Conservation (phyloP, 2,329 filamentous ascomycete species). For the Colletotrichum lentis region DNA sequence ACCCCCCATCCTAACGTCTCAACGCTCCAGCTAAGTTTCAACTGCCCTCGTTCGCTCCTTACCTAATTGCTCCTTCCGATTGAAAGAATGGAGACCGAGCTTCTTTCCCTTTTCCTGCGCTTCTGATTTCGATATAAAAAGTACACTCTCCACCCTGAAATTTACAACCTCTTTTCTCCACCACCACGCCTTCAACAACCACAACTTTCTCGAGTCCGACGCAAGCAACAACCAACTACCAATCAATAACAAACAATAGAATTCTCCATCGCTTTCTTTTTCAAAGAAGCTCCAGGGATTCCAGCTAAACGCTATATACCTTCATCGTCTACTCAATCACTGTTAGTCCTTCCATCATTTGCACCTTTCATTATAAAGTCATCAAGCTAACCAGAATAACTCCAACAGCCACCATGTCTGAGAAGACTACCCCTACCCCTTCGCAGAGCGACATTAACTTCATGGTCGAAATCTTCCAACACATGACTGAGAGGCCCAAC, state of each 20-base stretch:
- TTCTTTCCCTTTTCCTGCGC: neutral
- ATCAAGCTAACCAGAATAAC: neutral
- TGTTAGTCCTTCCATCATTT: neutral
- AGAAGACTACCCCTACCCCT: slow-evolving; percentile 44
- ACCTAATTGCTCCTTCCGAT: no score
- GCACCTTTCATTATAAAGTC: neutral
- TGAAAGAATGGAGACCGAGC: no score
- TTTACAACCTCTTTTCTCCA: neutral
- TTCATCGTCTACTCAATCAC: neutral
- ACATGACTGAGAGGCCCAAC: slow-evolving; percentile 53
- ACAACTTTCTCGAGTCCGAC: no score
- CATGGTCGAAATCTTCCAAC: slow-evolving; percentile 56
- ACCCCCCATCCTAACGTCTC: neutral
- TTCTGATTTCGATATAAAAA: neutral
- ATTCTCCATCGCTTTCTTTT: rapidly evolving
- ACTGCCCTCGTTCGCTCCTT: neutral
- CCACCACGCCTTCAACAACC: neutral
- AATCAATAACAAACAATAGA: neutral
- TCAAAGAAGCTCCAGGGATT: rapidly evolving
- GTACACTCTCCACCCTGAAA: no score
- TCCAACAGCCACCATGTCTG: slow-evolving; percentile 43
- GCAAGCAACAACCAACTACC: neutral
- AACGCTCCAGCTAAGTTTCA: neutral
- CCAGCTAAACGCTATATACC: neutral
- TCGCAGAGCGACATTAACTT: slow-evolving; percentile 54